These are phyloP conservation scores for Buddleja alternifolia DNA, from an alignment of 257 asterid genomes.

Conservation along the genomic window DNA sequence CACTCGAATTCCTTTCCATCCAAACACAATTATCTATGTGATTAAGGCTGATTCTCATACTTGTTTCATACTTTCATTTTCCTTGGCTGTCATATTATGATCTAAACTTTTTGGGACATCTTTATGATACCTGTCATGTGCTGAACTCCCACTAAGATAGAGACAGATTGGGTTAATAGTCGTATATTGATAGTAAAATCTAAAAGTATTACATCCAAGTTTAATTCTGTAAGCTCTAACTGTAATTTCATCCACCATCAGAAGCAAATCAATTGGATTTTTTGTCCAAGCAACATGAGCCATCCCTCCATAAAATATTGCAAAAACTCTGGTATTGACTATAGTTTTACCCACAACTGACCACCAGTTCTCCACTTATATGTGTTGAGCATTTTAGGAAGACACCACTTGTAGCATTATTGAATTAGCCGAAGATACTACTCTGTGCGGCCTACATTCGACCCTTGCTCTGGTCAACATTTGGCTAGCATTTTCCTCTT, in stretches of 20 bases:
- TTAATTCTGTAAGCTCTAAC: neutral
- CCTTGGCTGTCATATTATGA: constrained; percentile 5
- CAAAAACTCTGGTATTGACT: neutral
- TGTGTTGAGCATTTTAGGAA: neutral
- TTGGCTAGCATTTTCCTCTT: neutral
- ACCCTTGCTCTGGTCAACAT: neutral
- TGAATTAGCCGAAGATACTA: neutral
- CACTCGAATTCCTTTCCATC: no score
- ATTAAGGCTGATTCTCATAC: neutral
- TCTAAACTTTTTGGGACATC: constrained; percentile 9
- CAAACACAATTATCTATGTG: neutral
- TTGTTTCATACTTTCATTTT: neutral
- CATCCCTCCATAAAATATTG: neutral
- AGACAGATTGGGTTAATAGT: no score
- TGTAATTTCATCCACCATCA: no score
- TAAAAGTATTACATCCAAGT: neutral
- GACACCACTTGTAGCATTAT: no score
- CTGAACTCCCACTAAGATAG: no score
- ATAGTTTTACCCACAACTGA: neutral
- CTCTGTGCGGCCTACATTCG: neutral
- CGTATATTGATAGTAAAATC: neutral
- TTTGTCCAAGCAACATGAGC: neutral
- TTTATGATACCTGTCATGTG: neutral
- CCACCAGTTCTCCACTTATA: neutral
- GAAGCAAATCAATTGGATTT: neutral